A percentile compares a stretch with the other conserved stretches of the same genome.
Evolutionary conservation across 768 basidiomycete species (phyloP).

Genomic region (Naganishia vishniacii): DNA sequence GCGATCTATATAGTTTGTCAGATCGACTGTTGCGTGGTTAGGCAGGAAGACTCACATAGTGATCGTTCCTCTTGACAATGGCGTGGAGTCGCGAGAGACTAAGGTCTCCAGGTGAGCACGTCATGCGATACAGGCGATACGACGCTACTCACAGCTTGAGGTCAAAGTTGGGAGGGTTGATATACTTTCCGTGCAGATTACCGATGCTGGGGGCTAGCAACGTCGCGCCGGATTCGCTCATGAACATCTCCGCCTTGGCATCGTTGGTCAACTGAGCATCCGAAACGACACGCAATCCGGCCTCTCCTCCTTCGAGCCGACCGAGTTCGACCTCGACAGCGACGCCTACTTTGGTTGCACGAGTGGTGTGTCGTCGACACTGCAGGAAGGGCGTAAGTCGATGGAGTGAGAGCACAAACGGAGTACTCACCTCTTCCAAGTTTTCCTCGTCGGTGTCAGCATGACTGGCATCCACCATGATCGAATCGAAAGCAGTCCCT

Average conservation of each 20-base stretch:
- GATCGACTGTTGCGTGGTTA: background rate
- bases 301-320: slow-evolving; percentile 47
- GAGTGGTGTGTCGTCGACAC: slow-evolving; percentile 43
- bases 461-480: slow-evolving; percentile 50
- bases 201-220: slow-evolving; percentile 49
- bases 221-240: slow-evolving; percentile 47
- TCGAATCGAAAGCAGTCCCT: slow-evolving; percentile 48
- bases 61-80: slow-evolving; percentile 20
- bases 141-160: slow-evolving; percentile 39
- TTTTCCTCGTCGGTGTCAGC: slow-evolving; percentile 37
- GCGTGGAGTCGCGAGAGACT: slow-evolving; percentile 5
- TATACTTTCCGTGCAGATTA: slow-evolving; percentile 48
- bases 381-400: slow-evolving; percentile 40
- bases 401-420: slow-evolving; percentile 16
- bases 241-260: slow-evolving; percentile 46
- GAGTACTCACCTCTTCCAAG: slow-evolving; percentile 29
- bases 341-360: slow-evolving; percentile 45
- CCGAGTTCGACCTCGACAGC: slow-evolving; percentile 50
- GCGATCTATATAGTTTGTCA: slow-evolving; percentile 7
- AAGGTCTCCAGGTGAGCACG: background rate
- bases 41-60: slow-evolving; percentile 5
- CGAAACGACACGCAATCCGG: slow-evolving; percentile 43
- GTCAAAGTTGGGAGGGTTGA: slow-evolving; percentile 43
- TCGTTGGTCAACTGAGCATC: slow-evolving; percentile 49
- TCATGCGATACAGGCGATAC: background rate